Conservation (phyloP, 192 early-diverging fungal genomes). For the Backusella westeae region DNA sequence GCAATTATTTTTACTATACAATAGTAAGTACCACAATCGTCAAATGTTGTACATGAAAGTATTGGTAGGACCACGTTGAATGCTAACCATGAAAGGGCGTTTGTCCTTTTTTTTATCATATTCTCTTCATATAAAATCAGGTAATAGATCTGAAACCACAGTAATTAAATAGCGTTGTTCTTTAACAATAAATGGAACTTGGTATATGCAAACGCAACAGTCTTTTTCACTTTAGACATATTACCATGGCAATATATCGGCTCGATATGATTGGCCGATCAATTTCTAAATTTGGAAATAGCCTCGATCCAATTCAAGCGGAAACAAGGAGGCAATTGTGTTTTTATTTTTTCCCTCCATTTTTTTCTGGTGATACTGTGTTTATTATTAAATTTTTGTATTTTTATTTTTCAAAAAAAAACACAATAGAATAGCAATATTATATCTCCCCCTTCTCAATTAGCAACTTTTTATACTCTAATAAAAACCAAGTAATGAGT, state of each 20-base stretch:
- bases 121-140: background rate
- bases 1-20: background rate
- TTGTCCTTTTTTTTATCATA: background rate
- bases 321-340: background rate
- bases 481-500: background rate
- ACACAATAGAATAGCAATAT: background rate
- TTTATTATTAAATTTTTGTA: background rate
- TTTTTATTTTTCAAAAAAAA: background rate
- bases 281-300: background rate
- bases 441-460: background rate
- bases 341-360: background rate
- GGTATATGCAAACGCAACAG: background rate
- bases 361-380: background rate
- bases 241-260: background rate
- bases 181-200: background rate
- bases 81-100: background rate
- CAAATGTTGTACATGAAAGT: background rate
- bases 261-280: background rate
- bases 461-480: background rate
- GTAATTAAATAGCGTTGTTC: background rate
- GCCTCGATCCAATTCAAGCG: background rate
- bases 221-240: background rate
- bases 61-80: background rate
- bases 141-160: background rate
- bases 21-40: background rate